Conservation (phyloP, 1,284 basidiomycete genomes). For the Ceratobasidium theobromae region DNA sequence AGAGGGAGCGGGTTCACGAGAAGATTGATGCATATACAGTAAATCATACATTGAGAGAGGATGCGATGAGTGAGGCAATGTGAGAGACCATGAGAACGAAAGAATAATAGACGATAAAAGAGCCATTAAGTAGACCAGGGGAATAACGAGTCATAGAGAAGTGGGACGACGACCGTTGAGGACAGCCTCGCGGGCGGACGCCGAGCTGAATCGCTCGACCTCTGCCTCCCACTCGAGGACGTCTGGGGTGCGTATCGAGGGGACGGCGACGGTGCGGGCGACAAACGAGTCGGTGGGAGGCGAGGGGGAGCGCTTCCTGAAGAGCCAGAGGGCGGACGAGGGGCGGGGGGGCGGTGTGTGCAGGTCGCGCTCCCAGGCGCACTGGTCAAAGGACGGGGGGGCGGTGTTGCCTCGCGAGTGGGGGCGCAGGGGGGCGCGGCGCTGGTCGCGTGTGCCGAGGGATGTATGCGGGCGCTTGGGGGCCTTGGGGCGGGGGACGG, state of each 20-base stretch:
- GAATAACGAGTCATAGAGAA: not conserved
- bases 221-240: constrained; percentile 30
- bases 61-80: not conserved
- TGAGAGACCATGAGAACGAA: not conserved
- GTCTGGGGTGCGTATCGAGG: constrained; percentile 6
- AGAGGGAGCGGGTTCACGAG: no score
- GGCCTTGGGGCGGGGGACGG: constrained; percentile 5
- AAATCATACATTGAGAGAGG: no score
- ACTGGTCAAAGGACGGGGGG: not conserved
- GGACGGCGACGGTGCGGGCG: not conserved
- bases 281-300: not conserved
- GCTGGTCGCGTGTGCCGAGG: constrained; percentile 16
- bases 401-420: constrained; percentile 23
- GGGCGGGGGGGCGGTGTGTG: constrained; percentile 56
- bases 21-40: no score
- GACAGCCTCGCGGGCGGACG: constrained; percentile 20
- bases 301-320: constrained; percentile 20
- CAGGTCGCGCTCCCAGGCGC: constrained; percentile 75
- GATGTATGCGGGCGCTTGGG: constrained; percentile 28
- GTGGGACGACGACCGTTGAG: not conserved
- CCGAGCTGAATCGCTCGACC: constrained; percentile 29
- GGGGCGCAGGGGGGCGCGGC: constrained; percentile 23
- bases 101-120: not conserved
- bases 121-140: not conserved
- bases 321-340: no score